These are phyloP conservation scores for Suillus placidus DNA, from an alignment of 768 basidiomycete species.

Conservation along the genomic window DNA sequence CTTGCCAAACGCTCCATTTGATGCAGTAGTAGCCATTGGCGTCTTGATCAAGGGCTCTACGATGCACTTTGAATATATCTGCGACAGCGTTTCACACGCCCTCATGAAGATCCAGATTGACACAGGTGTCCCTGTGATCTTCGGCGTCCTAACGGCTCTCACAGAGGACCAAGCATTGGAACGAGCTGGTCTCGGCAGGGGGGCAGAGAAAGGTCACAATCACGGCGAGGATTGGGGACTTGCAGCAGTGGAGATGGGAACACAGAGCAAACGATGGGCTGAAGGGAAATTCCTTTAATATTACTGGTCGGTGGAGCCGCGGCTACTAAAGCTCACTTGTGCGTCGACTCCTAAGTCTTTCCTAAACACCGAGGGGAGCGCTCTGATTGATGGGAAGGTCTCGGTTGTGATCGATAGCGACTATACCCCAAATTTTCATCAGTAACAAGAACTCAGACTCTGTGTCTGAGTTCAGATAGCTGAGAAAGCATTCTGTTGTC, in stretches of 20 bases:
- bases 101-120: slow-evolving; percentile 96
- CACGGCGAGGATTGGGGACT: slow-evolving; percentile 98
- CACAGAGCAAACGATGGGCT: slow-evolving; percentile 64
- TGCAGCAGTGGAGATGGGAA: slow-evolving; percentile 93
- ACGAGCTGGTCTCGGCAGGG: slow-evolving; percentile 84
- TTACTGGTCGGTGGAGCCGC: not conserved
- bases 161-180: slow-evolving; percentile 94
- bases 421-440: not conserved
- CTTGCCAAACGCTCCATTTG: slow-evolving; percentile 69
- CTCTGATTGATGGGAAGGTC: not conserved
- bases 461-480: not conserved
- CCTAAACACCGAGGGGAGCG: not conserved
- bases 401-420: not conserved
- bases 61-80: slow-evolving; percentile 99
- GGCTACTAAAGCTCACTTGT: not conserved
- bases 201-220: slow-evolving; percentile 81
- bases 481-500: not conserved
- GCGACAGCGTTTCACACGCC: slow-evolving; percentile 88
- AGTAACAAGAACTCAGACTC: not conserved
- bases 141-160: slow-evolving; percentile 92
- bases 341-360: not conserved
- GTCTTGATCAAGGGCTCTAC: slow-evolving; percentile 97
- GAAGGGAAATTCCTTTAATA: slow-evolving; percentile 59
- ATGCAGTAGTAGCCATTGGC: slow-evolving; percentile 96
- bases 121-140: slow-evolving; percentile 91